Base-by-base conservation (phyloP, 495 filamentous ascomycete species). In the Trypethelium eluteriae region DNA sequence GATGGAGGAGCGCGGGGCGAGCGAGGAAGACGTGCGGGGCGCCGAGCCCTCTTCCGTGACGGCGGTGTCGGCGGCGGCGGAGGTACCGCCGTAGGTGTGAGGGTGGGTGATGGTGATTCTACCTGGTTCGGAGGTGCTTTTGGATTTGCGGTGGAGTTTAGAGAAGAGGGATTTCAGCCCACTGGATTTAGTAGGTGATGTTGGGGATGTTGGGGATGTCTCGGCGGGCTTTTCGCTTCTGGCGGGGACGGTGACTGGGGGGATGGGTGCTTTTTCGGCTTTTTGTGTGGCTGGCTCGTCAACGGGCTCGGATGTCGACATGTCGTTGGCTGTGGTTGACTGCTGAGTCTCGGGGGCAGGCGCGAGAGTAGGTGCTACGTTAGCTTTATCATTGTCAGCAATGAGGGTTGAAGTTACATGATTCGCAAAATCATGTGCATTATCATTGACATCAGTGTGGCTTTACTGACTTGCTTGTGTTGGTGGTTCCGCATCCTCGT, bases 41-140 rank as follows among this genome's bases (percentile, higher is more conserved):
- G 6, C 72, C 50, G 56, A 68, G 9, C 68, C 70, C 56, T 65
- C 63, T 11, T 70, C 64, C 46, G 71, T 70, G 62, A 49, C 57
- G 50, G 67, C 25, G 25, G 25, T 25, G 25, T 25, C 63, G 14
- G 66, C 61, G 16, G 62, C 61, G 18, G 62, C 62, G 49, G 69
- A 50, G n/a, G 14, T 16, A 25, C 5, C n/a, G 18, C 7, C 46
- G 46, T 36, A n/a, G 59, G 57, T 49, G 39, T 32, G 57, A 25
- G 61, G 44, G 56, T 11, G 36, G 16, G 12, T 63, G 38, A n/a
- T 53, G 66, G 57, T 63, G 38, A 47, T 47, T 39, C 6, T 4
- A 11, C 46, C 63, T 11, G 39, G 49, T 56, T 65, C 46, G 35
- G 47, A 35, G 53, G 25, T 36, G 63, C 39, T 67, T 16, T 50